Base-by-base conservation (phyloP, 1,284 basidiomycete genomes). In the Schizopora paradoxa region DNA sequence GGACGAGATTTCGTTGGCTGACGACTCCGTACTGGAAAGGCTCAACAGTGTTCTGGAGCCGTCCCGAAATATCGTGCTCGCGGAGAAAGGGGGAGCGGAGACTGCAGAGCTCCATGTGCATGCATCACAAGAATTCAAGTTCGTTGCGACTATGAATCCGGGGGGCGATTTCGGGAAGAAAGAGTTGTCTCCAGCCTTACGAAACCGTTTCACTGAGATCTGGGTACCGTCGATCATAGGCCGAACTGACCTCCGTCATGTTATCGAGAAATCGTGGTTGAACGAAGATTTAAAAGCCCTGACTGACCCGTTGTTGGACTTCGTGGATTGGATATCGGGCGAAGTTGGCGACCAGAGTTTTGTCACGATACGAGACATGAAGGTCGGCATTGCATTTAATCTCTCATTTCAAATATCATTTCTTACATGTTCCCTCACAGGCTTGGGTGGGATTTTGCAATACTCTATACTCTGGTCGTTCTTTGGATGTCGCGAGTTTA, bases 91-190 rank as follows among this genome's bases (percentile, higher is more conserved):
- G 0, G 91, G 91, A 4, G 77, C 76, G 28, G 79, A 85, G 48
- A 70, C 79, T 10, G 82, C 84, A 29, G 72, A 85, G 51, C 78
- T 86, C 16, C 73, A 75, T 11, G 72, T 97, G 38, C 69, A 66
- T 23, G 92, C 91, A 2, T 61, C 70, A 10, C 64, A 72, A 2
- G 66, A 67, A 2, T 99, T 99, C 73, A 86, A 95, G 61, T 79
- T 99, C 29, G 73, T 98, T 0, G 94, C 96, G 1, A 99, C 96
- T 0, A 99, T 99, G 96, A 99, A 99, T 62, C 96, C 96, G 0
- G 96, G 96, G 27, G 96, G 96, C 28, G 96, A 99, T 62, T 99
- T 96, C 58, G 96, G 96, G 31, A 99, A 99, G 71, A 99, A 99
- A 63, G 96, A 99, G 62, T 73, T 99, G 3, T 98, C 94, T 0